These are phyloP conservation scores for Beauveria medogensis DNA, from an alignment of 2,329 filamentous ascomycete species.

Conservation along the genomic window DNA sequence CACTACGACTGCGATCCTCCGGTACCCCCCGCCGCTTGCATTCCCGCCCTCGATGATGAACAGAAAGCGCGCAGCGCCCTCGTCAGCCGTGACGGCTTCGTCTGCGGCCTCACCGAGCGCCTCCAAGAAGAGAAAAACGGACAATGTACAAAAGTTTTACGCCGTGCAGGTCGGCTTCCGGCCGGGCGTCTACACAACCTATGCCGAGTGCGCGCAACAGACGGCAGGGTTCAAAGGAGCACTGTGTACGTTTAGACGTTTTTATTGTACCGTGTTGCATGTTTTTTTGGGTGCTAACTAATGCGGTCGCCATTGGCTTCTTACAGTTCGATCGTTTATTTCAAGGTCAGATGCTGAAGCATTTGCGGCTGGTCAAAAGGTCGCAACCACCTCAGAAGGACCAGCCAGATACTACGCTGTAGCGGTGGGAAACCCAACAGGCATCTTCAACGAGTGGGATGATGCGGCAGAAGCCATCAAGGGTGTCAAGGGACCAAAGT, in stretches of 20 bases:
- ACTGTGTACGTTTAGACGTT: slow-evolving; percentile 48
- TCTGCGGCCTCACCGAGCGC: slow-evolving; percentile 13
- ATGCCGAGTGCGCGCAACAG: slow-evolving; percentile 53
- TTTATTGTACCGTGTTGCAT: background rate
- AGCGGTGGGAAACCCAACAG: slow-evolving; percentile 48
- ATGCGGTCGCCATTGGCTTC: background rate
- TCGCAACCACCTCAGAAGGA: slow-evolving; percentile 29
- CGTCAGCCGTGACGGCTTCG: slow-evolving; percentile 13
- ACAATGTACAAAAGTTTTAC: slow-evolving; percentile 50
- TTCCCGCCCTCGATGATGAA: slow-evolving; percentile 17
- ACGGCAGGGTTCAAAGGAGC: slow-evolving; percentile 56
- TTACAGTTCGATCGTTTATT: slow-evolving; percentile 70
- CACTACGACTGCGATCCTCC: background rate
- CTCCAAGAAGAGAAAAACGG: slow-evolving; percentile 41
- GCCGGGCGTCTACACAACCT: slow-evolving; percentile 55
- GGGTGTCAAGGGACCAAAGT: slow-evolving; percentile 61
- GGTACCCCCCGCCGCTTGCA: background rate
- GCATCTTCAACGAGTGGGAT: slow-evolving; percentile 58
- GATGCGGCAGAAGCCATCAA: slow-evolving; percentile 65
- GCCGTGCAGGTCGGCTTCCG: slow-evolving; percentile 49
- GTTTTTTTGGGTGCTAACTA: background rate
- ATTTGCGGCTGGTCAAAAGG: slow-evolving; percentile 57
- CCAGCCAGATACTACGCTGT: slow-evolving; percentile 51
- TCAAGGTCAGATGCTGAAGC: slow-evolving; percentile 67
- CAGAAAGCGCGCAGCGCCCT: slow-evolving; percentile 21